These are phyloP conservation scores for Podila horticola DNA, from an alignment of 192 early-diverging fungal genomes.

Conservation along the genomic window DNA sequence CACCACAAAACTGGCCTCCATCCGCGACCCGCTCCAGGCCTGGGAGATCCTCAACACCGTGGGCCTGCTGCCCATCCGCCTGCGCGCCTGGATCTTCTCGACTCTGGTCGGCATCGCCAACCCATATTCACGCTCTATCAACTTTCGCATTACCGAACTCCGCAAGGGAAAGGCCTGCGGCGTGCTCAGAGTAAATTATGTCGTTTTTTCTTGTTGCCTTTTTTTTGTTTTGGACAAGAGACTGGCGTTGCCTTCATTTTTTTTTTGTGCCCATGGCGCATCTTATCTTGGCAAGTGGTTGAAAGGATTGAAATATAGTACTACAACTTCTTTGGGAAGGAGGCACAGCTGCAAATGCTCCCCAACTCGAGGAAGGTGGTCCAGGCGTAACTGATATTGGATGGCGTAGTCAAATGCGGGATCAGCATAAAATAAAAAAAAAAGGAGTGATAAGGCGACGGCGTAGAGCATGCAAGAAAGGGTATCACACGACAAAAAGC, in stretches of 20 bases:
- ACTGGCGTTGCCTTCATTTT: not conserved
- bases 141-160: slow-evolving; percentile 63
- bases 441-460: not conserved
- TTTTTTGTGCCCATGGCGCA: not conserved
- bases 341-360: not conserved
- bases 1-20: slow-evolving; percentile 22
- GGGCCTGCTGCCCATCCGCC: slow-evolving; percentile 44
- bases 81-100: slow-evolving; percentile 59
- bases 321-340: not conserved
- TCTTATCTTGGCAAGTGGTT: too few species aligned
- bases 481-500: slow-evolving; percentile 10
- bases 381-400: not conserved
- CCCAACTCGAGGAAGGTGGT: not conserved
- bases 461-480: not conserved
- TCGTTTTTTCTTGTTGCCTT: not conserved
- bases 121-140: slow-evolving; percentile 58
- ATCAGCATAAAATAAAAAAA: not conserved
- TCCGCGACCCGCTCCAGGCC: slow-evolving; percentile 51
- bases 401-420: not conserved
- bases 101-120: slow-evolving; percentile 53
- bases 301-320: not conserved
- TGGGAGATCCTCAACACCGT: slow-evolving; percentile 58
- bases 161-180: slow-evolving; percentile 61
- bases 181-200: slow-evolving; percentile 57
- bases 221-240: not conserved